phyloP scores from a whole-genome alignment of 139 green algal genomes.

The Parachlorella kessleri region DNA sequence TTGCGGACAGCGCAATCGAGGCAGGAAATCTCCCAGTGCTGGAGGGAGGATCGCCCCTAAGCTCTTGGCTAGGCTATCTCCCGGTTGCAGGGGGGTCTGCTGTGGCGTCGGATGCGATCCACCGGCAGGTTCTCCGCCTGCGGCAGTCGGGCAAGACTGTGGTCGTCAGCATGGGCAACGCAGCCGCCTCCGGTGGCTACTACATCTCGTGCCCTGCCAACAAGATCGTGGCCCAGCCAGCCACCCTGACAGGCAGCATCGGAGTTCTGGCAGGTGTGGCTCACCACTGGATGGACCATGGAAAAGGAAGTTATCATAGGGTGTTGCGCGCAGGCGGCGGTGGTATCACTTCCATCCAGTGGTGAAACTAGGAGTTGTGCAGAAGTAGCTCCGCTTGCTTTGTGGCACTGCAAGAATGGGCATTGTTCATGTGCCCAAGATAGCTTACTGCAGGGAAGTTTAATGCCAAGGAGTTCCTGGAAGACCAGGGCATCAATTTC shows the following conservation, averaged over 20 bases:
- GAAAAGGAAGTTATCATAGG: no score
- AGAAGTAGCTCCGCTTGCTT: no score
- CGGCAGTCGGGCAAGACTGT: conserved; percentile 79
- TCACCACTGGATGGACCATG: no score
- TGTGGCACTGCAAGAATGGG: no score
- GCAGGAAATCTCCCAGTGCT: no score
- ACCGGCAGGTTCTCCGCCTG: conserved; percentile 70
- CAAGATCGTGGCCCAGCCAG: conserved; percentile 79
- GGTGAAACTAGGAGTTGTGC: no score
- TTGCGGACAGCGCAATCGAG: no score
- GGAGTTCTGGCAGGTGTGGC: conserved; percentile 57
- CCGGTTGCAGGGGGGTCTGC: conserved; percentile 13
- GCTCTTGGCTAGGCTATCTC: no score
- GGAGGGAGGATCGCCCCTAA: no score
- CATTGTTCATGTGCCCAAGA: no score
- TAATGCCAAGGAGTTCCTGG: conserved; percentile 1
- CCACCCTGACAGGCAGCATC: conserved; percentile 92
- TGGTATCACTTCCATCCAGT: no score
- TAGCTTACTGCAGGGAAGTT: conserved; percentile 22
- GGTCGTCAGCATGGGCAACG: conserved; percentile 89
- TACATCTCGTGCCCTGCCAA: conserved; percentile 83
- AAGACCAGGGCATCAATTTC: not conserved
- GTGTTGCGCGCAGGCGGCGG: no score
- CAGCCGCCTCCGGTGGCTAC: conserved; percentile 91
- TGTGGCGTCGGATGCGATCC: conserved; percentile 71